phyloP scores from a whole-genome alignment of 805 yeast species.

The Lipomyces yamadae region DNA sequence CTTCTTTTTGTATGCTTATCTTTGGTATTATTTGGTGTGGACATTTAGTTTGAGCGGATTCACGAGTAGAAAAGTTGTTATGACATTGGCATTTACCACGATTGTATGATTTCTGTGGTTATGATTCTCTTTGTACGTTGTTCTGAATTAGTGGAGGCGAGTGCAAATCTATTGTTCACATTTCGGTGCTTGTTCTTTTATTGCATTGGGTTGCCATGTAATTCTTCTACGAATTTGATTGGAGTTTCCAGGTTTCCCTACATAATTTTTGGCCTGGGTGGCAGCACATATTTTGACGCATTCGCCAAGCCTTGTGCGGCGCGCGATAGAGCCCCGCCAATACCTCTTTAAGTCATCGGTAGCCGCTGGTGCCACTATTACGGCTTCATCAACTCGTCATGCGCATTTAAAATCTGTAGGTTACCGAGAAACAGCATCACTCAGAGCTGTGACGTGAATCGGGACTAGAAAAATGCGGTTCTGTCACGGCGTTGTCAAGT shows the following conservation, averaged over 20 bases:
- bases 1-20: too few species aligned
- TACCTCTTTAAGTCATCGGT: too few species aligned
- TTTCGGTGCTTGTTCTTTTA: neutral
- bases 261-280: too few species aligned
- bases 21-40: neutral
- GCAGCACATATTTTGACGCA: too few species aligned
- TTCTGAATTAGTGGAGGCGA: neutral
- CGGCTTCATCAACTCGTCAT: neutral
- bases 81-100: neutral
- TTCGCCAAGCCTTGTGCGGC: too few species aligned
- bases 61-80: neutral
- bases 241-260: too few species aligned
- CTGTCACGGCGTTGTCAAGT: neutral
- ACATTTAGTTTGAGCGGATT: neutral
- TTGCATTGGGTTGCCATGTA: neutral
- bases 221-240: too few species aligned
- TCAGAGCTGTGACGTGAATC: neutral
- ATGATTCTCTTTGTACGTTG: neutral
- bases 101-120: neutral
- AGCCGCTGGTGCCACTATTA: neutral
- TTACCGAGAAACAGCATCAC: neutral
- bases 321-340: too few species aligned
- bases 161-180: neutral
- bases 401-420: neutral
- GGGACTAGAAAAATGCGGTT: neutral